Base-by-base conservation (phyloP, 306 rosid species). In the Corylus avellana region DNA sequence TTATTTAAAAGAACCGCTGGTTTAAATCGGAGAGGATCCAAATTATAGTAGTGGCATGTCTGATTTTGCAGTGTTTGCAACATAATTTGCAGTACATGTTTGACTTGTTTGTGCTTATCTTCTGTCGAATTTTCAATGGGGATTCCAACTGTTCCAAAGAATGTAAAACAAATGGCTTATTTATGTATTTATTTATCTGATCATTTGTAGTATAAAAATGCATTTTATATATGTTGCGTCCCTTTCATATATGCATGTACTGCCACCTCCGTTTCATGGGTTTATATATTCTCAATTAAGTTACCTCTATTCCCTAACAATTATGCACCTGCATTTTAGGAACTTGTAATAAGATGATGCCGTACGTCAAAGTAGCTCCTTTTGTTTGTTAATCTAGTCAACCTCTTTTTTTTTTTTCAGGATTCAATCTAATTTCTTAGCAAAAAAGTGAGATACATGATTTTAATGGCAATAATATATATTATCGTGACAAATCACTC, bases 401-500 rank as follows among this genome's bases (percentile, higher is more conserved):
- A 32, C 35, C 35, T 32, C 35, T 32, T 32, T 32, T 2, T 29
- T 29, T 2, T 29, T 29, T 29, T 29, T 2, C 32, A 2, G 32
- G 2, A 29, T 1, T 29, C 32, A 29, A 29, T 22, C 25, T 22
- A 22, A 22, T 22, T 22, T 22, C 25, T 22, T 22, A 22, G 25
- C 25, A 22, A 22, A 22, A 22, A 22, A 22, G 25, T 22, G 25
- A 22, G 25, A 22, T 22, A 22, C 25, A 22, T 22, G 25, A 22
- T 22, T 22, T 22, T 22, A 22, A 22, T 22, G 25, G 25, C 25
- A 22, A 22, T 22, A 22, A 22, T 22, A 22, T 22, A 29, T 68
- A 75, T 37, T 50, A 72, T 70, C 18, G 64, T 22, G 75, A 76
- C 81, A 84, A 79, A 76, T n/a, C 75, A 63, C 63, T 39, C 44